Percentiles rank a stretch among this genome's conserved stretches.
These are phyloP conservation scores for Vitis rotundifolia DNA, from an alignment of 164 flowering plant species.

Conservation along the genomic window DNA sequence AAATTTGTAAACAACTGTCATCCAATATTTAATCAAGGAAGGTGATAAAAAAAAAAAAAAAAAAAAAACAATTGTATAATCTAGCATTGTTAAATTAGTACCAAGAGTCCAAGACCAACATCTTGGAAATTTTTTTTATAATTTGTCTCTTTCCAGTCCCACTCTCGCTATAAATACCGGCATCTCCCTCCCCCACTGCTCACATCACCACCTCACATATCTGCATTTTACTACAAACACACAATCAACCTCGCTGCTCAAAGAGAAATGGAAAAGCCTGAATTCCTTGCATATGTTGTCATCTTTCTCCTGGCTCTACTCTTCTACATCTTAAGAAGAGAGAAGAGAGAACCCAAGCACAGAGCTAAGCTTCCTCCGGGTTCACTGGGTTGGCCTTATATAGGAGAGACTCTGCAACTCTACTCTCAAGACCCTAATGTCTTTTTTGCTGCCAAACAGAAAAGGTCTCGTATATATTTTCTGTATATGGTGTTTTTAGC, in stretches of 20 bases:
- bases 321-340: background rate
- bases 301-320: slow-evolving; percentile 19
- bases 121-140: background rate
- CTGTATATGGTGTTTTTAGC: background rate
- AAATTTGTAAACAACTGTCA: too few species aligned
- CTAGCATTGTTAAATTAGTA: background rate
- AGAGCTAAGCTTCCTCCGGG: slow-evolving; percentile 54
- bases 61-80: too few species aligned
- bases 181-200: background rate
- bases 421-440: slow-evolving; percentile 73
- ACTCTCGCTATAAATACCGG: background rate
- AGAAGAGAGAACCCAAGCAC: slow-evolving; percentile 4
- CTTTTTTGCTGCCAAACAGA: slow-evolving; percentile 66
- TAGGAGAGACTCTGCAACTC: slow-evolving; percentile 78
- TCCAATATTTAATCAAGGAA: too few species aligned
- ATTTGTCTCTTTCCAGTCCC: background rate
- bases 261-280: slow-evolving; percentile 8
- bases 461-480: slow-evolving; percentile 34
- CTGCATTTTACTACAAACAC: background rate
- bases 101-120: background rate
- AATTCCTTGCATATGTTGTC: slow-evolving; percentile 4
- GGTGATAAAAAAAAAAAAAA: too few species aligned
- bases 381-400: slow-evolving; percentile 82
- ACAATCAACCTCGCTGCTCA: background rate
- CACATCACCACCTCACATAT: background rate